These are phyloP conservation scores for Arthrocladium fulminans DNA, from an alignment of 2,329 filamentous ascomycete species.

Conservation along the genomic window DNA sequence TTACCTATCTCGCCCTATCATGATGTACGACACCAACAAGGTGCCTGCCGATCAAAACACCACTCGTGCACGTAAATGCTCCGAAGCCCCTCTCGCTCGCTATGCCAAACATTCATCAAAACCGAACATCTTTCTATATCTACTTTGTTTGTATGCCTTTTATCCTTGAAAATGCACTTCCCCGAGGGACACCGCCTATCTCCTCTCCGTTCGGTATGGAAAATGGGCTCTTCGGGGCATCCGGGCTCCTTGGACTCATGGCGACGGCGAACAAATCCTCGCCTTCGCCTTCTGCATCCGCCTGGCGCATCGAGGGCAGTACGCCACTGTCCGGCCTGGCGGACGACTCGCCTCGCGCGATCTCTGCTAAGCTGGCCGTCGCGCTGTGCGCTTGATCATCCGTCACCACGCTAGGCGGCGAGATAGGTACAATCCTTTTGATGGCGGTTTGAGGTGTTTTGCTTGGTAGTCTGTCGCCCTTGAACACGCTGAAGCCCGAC, in stretches of 20 bases:
- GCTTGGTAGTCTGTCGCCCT: conserved; percentile 31
- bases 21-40: too few species aligned
- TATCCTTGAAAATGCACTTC: conserved; percentile 23
- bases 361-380: conserved; percentile 22
- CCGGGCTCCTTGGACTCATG: conserved; percentile 75
- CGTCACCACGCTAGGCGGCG: conserved; percentile 32
- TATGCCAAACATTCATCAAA: not conserved
- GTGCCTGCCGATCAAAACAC: too few species aligned
- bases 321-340: conserved; percentile 24
- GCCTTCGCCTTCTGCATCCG: conserved; percentile 44
- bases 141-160: conserved; percentile 15
- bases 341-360: conserved; percentile 25
- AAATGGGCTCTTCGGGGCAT: conserved; percentile 78
- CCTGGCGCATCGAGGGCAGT: not conserved
- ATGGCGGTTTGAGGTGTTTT: conserved; percentile 16
- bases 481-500: conserved; percentile 54
- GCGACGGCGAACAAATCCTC: conserved; percentile 83
- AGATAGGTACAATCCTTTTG: conserved; percentile 28
- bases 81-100: not conserved
- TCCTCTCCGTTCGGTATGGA: conserved; percentile 44
- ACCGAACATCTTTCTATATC: not conserved
- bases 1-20: not conserved
- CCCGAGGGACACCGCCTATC: not conserved
- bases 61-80: not conserved
- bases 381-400: conserved; percentile 27